phyloP scores from a whole-genome alignment of 768 basidiomycete genomes.

The Amanita molliuscula region DNA sequence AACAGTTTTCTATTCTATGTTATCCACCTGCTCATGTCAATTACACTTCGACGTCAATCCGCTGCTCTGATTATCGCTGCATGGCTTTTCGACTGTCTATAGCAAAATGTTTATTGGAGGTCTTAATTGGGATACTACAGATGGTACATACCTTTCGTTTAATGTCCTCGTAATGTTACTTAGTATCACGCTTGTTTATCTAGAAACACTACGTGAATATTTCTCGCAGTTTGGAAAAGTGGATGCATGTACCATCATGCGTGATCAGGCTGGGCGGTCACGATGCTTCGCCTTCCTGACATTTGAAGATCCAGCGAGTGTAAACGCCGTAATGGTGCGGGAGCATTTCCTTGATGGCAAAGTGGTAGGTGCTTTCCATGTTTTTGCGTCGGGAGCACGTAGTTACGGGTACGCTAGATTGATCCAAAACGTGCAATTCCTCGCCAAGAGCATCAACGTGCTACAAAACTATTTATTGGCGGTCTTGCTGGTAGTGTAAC shows the following conservation, averaged over 20 bases:
- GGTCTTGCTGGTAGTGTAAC: slow-evolving; percentile 88
- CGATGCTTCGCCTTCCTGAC: slow-evolving; percentile 97
- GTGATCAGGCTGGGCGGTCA: slow-evolving; percentile 89
- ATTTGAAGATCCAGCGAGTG: slow-evolving; percentile 85
- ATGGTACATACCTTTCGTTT: slow-evolving; percentile 61
- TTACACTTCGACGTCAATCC: slow-evolving; percentile 13
- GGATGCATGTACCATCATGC: slow-evolving; percentile 98
- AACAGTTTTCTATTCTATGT: slow-evolving; percentile 46
- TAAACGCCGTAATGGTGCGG: slow-evolving; percentile 91
- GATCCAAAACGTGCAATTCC: slow-evolving; percentile 99
- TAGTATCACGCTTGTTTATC: slow-evolving; percentile 27
- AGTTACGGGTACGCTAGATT: slow-evolving; percentile 46
- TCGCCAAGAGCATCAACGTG: slow-evolving; percentile 86
- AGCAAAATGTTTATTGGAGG: slow-evolving; percentile 99
- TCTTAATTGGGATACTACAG: slow-evolving; percentile 99
- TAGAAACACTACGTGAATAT: slow-evolving; percentile 75
- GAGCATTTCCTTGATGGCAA: slow-evolving; percentile 96
- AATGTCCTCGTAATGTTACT: slow-evolving; percentile 23
- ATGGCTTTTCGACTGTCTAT: slow-evolving; percentile 22
- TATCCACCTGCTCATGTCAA: slow-evolving; percentile 14
- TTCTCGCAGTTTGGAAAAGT: slow-evolving; percentile 96
- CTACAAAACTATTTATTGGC: slow-evolving; percentile 94
- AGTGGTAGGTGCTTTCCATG: slow-evolving; percentile 54
- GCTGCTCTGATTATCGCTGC: slow-evolving; percentile 10
- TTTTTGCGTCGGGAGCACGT: not conserved